Base-by-base conservation (phyloP, 179 eudicot genomes). In the Corrigiola litoralis region DNA sequence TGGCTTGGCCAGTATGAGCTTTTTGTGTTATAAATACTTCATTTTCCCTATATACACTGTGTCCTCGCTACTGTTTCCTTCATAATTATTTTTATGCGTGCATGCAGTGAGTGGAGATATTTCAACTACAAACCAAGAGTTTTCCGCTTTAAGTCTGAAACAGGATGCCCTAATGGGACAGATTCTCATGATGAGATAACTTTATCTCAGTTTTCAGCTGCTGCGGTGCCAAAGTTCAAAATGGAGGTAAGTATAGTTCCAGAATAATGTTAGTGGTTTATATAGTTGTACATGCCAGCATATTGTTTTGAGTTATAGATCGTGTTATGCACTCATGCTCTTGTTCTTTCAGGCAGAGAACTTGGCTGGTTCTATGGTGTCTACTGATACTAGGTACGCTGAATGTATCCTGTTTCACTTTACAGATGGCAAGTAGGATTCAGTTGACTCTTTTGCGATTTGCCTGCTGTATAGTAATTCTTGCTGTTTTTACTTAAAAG, bases 131-230 rank as follows among this genome's bases (percentile, higher is more conserved):
- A 64, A 37, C 80, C 96, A 37, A 77, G 84, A 72, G 65, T 48
- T 24, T 27, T 95, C 27, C 79, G 77, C 31, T 91, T 95, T 80
- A 80, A 79, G 52, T 75, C 76, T 45, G 82, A 88, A 73, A 76
- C 68, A 61, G 83, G 67, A 66, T 56, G 44, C 67, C 37, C 77
- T 36, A 69, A 68, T 21, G 79, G 55, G 53, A 80, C 68, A 28
- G 84, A 72, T 67, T 72, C 72, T 40, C 70, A 54, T 21, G 74
- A 67, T 66, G 82, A 66, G 66, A 74, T 82, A 52, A 80, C 54
- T 46, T 72, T 95, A 72, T 72, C 95, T 65, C 97, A 86, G 47
- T 95, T 84, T 75, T 80, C 97, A 33, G 69, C 99, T 67, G 92
- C 85, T 13, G 42, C 75, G 61, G 92, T 90, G 84, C 99, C 97